Conservation (phyloP, 176 grass and related monocot genomes). For the Lolium rigidum region DNA sequence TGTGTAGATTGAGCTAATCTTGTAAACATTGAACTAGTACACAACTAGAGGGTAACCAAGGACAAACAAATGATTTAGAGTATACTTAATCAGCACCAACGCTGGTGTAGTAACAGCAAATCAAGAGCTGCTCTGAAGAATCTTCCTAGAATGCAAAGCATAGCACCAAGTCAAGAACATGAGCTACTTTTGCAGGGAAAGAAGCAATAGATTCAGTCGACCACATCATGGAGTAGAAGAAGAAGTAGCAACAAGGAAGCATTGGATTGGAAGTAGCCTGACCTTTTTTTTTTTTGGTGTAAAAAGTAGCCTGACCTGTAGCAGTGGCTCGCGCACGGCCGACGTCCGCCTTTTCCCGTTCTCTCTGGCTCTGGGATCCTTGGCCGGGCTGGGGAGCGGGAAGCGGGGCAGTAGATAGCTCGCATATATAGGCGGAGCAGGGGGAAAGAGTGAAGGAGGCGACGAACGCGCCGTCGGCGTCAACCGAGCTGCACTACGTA, state of each 20-base stretch:
- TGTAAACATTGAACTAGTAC: no score
- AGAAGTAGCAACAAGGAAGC: not conserved
- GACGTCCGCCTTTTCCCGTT: no score
- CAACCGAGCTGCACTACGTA: not conserved
- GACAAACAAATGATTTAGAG: not conserved
- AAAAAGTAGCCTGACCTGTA: no score
- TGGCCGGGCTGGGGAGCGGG: no score
- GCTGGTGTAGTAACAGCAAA: not conserved
- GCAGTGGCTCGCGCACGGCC: no score
- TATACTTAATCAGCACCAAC: not conserved
- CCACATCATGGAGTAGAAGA: not conserved
- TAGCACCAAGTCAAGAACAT: no score
- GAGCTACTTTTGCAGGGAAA: not conserved
- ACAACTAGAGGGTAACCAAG: not conserved
- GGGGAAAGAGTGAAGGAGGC: not conserved
- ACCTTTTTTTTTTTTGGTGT: no score
- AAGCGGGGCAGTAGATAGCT: not conserved
- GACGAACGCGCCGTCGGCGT: conserved; percentile 46
- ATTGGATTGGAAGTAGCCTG: not conserved
- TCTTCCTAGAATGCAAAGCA: not conserved
- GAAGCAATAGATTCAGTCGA: not conserved
- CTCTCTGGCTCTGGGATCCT: no score
- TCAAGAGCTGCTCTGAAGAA: not conserved
- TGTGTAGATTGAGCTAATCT: no score
- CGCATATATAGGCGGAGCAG: not conserved